Evolutionary conservation across 352 stramenopile genomes (phyloP), one percentile per base, ranked within the genome.

Genomic region (Globisporangium nodosum): DNA sequence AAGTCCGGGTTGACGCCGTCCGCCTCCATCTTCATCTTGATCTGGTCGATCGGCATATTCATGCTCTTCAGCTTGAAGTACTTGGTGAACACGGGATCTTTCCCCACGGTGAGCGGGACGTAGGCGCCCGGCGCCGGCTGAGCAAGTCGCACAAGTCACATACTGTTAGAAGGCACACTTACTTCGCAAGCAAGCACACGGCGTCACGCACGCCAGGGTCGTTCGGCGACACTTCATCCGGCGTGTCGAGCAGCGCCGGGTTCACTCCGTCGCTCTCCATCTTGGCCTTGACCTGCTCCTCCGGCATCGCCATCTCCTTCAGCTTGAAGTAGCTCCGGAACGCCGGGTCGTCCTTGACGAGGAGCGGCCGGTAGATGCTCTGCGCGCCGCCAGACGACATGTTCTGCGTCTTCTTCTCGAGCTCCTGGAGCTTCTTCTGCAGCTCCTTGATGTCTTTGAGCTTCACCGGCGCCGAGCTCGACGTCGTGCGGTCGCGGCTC

Each of bases 11-110:
- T 80, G 0, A 93, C 60, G 7, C 85, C 83, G 15, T 94, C 87
- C 0, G 75, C 76, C 58, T 92, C 76, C 81, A 96, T 96, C 64
- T 94, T 92, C 54, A 92, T 57, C 57, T 90, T 92, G 64, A 96
- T 92, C 48, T 94, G 77, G 20, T 90, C 78, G 15, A 87, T 48
- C 0, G 84, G 71, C 85, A 96, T 92, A 64, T 82, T 70, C 80
- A 94, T 85, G 15, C 52, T 66, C 65, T 91, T 92, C 33, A 96
- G 70, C 69, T 94, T 90, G 63, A 94, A 93, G 62, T 92, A 96
- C 63, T 91, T 92, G 47, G 81, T 83, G 54, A 90, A 89, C 33
- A 65, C 83, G 12, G 82, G 76, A 56, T 96, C 86, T 37, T 97
- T 81, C 3, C 68, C 72, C 20, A 89, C 78, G 5, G 80, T 85